Evolutionary conservation across 2,329 filamentous ascomycete species (phyloP).

Genomic region (Tympanopsis confertula): DNA sequence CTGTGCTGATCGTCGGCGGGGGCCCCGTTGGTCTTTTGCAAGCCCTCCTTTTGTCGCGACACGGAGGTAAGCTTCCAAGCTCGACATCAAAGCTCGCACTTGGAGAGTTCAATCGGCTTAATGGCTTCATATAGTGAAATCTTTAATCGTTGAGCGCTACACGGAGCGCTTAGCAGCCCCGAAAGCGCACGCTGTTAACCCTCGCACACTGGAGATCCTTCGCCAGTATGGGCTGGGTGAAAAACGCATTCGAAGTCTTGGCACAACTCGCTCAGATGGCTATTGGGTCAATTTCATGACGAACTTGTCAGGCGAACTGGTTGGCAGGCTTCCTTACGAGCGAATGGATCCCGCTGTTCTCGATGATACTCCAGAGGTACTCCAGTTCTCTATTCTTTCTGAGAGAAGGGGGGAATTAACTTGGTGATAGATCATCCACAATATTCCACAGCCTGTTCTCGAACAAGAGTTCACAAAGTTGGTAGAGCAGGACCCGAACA

Average conservation of each 20-base stretch:
- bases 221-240: conserved; percentile 16
- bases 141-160: conserved; percentile 18
- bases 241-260: conserved; percentile 12
- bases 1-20: conserved; percentile 22
- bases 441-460: conserved; percentile 26
- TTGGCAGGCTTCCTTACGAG: conserved; percentile 21
- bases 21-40: conserved; percentile 21
- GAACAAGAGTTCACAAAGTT: conserved; percentile 18
- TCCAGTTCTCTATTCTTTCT: neutral
- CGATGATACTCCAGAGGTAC: conserved; percentile 19
- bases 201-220: conserved; percentile 15
- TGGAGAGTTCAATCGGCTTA: conserved; percentile 2
- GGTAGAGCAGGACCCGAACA: conserved; percentile 11
- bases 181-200: conserved; percentile 16
- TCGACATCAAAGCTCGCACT: neutral
- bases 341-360: conserved; percentile 18
- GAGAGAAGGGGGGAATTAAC: neutral
- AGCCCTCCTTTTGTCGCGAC: conserved; percentile 17
- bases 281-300: conserved; percentile 27
- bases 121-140: conserved; percentile 10
- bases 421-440: conserved; percentile 23
- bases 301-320: conserved; percentile 18
- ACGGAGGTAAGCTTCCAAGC: conserved; percentile 11
- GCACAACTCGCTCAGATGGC: conserved; percentile 17
- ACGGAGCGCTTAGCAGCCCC: conserved; percentile 14